Percentiles rank a stretch among this genome's conserved stretches.
phyloP scores from a whole-genome alignment of 352 stramenopile species.

The Phytopythium delawarense region DNA sequence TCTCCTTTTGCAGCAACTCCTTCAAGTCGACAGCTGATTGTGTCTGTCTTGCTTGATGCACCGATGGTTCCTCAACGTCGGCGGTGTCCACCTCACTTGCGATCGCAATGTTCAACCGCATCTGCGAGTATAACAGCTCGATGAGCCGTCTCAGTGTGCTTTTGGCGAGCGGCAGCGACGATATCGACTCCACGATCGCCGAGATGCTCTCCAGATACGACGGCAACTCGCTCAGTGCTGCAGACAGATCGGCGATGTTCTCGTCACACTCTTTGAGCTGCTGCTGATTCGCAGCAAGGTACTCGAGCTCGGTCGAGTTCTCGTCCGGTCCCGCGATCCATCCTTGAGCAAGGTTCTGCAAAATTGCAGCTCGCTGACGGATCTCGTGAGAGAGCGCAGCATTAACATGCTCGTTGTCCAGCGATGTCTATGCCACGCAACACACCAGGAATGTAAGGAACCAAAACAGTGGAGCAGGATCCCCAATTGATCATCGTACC shows the following conservation, averaged over 20 bases:
- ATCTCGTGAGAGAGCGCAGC: conserved; percentile 44
- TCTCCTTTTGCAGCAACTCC: conserved; percentile 15
- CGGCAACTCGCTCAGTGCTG: conserved; percentile 25
- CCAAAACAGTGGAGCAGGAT: background rate
- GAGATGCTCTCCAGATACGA: conserved; percentile 20
- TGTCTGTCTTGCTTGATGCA: background rate
- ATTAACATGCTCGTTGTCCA: conserved; percentile 57
- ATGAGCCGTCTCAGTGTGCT: conserved; percentile 44
- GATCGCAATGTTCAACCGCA: conserved; percentile 33
- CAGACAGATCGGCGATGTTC: conserved; percentile 48
- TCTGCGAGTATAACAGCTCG: conserved; percentile 47
- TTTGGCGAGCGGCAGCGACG: conserved; percentile 40
- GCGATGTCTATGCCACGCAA: conserved; percentile 23
- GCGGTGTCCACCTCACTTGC: conserved; percentile 20
- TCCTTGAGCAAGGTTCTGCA: conserved; percentile 42
- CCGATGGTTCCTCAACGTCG: conserved; percentile 5
- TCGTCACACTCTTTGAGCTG: conserved; percentile 53
- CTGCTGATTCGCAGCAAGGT: conserved; percentile 48
- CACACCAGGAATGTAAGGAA: background rate
- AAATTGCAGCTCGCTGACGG: conserved; percentile 38
- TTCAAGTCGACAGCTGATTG: background rate
- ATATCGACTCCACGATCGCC: conserved; percentile 38
- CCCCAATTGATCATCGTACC: conserved; percentile 21
- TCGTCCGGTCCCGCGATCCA: conserved; percentile 20
- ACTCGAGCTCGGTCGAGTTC: conserved; percentile 45